Evolutionary conservation across 352 stramenopile genomes (phyloP).

Genomic region (Aphanomyces cochlioides): DNA sequence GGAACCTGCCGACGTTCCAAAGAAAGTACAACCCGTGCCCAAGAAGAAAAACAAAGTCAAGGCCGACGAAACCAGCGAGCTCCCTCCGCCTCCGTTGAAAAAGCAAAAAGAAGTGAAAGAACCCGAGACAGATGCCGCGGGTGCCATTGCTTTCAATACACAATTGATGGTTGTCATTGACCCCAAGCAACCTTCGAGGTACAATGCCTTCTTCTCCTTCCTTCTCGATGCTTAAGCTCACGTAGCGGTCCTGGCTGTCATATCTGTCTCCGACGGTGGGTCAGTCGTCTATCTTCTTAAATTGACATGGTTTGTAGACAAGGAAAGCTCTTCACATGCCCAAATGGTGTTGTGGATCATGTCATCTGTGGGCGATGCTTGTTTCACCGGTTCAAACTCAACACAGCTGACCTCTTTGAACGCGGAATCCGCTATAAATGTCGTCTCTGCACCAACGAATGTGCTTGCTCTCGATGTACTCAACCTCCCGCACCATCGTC

Average conservation of each 20-base stretch:
- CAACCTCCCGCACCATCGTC: not conserved
- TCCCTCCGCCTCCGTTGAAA: not conserved
- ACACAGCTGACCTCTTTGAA: slow-evolving; percentile 1
- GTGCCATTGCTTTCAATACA: slow-evolving; percentile 13
- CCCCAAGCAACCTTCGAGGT: slow-evolving; percentile 3
- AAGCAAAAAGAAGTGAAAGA: not conserved
- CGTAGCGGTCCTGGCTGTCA: slow-evolving; percentile 18
- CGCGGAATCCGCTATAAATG: slow-evolving; percentile 12
- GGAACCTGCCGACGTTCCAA: too few species aligned
- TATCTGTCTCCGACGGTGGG: slow-evolving; percentile 12
- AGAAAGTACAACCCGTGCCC: too few species aligned
- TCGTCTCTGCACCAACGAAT: slow-evolving; percentile 17
- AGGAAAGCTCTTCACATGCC: slow-evolving; percentile 21
- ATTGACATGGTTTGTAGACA: slow-evolving; percentile 10
- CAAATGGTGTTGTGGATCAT: slow-evolving; percentile 9
- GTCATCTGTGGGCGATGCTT: slow-evolving; percentile 7
- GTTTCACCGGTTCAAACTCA: slow-evolving; percentile 6
- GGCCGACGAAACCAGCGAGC: not conserved
- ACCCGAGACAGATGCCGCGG: not conserved
- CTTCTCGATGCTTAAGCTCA: not conserved
- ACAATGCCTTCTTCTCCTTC: not conserved
- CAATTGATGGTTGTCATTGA: slow-evolving; percentile 12
- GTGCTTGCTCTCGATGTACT: slow-evolving; percentile 6
- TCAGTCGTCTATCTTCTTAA: not conserved
- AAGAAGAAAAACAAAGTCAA: not conserved